Base-by-base conservation (phyloP, 1,284 basidiomycete genomes). In the Exobasidium cylindrosporum region DNA sequence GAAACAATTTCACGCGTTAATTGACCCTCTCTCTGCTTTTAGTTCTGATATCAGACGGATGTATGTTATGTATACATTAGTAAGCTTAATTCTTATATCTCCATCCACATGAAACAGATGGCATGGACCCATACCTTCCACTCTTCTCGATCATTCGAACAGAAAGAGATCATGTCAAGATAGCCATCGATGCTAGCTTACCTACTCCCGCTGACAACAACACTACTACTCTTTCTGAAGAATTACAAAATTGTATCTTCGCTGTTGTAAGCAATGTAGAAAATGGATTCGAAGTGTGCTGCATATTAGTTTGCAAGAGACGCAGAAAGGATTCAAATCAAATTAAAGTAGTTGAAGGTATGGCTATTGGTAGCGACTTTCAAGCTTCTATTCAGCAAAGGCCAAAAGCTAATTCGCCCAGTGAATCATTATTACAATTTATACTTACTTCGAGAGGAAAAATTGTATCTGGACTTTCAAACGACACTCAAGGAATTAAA, bases 251-350 rank as follows among this genome's bases (percentile, higher is more conserved):
- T 17, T 40, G 17, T 7, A 61, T 61, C 49, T 55, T 54, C 21
- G 59, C 59, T 30, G 23, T 61, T 11, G 59, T 61, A 26, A 32
- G 30, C 14, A 53, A 61, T 46, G 59, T 61, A 29, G 59, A 61
- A 44, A 13, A 55, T 14, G 52, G 54, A 28, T 23, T 43, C 32
- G 32, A 54, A 40, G 59, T 55, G 31, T 29, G 46, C n/a, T 53
- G 53, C 11, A 46, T 54, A 6, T n/a, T 61, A 26, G 44, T 61
- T 32, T 54, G 50, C 31, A 40, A 56, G 30, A 53, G 53, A 21
- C 17, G 54, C 3, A 30, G 52, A 35, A 56, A 55, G 17, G 24
- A 56, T 14, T 43, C 6, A 14, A 56, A 40, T 45, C 50, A 53
- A 24, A 31, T 54, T 10, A 17, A 45, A 31, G 52, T 54, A 21